Base-by-base conservation (phyloP, 1,284 basidiomycete genomes). In the Boletus mariae region DNA sequence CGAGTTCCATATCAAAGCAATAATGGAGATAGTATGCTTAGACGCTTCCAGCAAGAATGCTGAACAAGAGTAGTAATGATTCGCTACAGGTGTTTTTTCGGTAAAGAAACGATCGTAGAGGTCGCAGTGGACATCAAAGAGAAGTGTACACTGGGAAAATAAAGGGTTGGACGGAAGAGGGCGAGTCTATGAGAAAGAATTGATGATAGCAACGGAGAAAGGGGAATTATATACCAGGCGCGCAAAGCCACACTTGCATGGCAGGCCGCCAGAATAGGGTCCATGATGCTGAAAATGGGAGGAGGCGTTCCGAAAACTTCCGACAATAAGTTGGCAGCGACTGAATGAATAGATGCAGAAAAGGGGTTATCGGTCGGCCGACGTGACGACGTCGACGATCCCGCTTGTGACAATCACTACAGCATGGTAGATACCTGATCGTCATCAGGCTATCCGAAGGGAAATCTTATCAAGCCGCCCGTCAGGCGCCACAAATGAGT, bases 1-100 rank as follows among this genome's bases (percentile, higher is more conserved):
- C n/a, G 20, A 9, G n/a, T 28, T 35, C 8, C 61, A 65, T 65
- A 45, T 34, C 20, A 8, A 34, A 28, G 11, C 13, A 45, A 44
- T 5, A 15, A 20, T 1, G 10, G 42, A 20, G 20, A 20, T 20
- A 26, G n/a, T 12, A 31, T 15, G 17, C 13, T 10, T 29, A 5
- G 34, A 40, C 5, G 7, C 28, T 12, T 31, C 7, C 29, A 10
- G 12, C 10, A 38, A 9, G 17, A 43, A 20, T 17, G 15, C n/a
- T 10, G 15, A 32, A 2, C 29, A 15, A 9, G 23, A 20, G 20
- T 20, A 4, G 10, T 0, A 8, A 29, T 5, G 4, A 12, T 1
- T 42, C 29, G 32, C 29, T 15, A 10, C 1, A 2, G n/a, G 29
- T 1, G 20, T 20, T 45, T 49, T 29, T 3, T 45, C 3, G n/a